Conservation (phyloP, 2,329 filamentous ascomycete genomes). For the Ceratocystiopsis minuta region DNA sequence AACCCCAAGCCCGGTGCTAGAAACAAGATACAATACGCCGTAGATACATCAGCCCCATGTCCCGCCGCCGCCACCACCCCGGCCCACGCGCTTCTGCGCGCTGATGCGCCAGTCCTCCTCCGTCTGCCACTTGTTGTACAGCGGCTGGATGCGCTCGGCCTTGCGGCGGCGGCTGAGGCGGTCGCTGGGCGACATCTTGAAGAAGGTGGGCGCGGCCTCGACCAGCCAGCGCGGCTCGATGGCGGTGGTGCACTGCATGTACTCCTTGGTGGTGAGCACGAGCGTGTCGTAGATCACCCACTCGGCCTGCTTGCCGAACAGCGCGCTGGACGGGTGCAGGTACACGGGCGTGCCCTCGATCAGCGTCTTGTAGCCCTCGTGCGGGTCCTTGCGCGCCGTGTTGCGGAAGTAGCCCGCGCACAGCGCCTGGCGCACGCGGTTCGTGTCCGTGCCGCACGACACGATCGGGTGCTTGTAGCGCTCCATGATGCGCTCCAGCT, state of each 20-base stretch:
- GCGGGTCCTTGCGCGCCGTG: constrained; percentile 80
- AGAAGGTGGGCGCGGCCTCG: constrained; percentile 94
- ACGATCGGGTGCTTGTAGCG: constrained; percentile 68
- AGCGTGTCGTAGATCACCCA: constrained; percentile 89
- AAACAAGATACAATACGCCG: background rate
- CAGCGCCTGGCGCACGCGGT: constrained; percentile 71
- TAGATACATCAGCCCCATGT: constrained; percentile 85
- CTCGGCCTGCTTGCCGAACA: constrained; percentile 92
- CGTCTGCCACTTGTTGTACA: constrained; percentile 81
- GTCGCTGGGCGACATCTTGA: constrained; percentile 87
- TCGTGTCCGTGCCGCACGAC: constrained; percentile 74
- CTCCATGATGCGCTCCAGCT: constrained; percentile 85
- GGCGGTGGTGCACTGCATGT: constrained; percentile 85
- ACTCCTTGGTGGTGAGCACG: constrained; percentile 89
- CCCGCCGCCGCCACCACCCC: constrained; percentile 68
- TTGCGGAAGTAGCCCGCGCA: constrained; percentile 95
- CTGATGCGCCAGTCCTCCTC: constrained; percentile 93
- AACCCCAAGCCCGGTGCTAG: too few relatives aligned
- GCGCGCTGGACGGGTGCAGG: constrained; percentile 74
- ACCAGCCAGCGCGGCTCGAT: constrained; percentile 94
- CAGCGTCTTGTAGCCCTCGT: constrained; percentile 94
- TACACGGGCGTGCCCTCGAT: constrained; percentile 91
- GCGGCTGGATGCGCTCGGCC: constrained; percentile 82
- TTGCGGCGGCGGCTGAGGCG: constrained; percentile 77
- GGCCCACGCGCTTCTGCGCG: constrained; percentile 68